phyloP scores from a whole-genome alignment of 768 basidiomycete species.

The Mycena chlorophos region DNA sequence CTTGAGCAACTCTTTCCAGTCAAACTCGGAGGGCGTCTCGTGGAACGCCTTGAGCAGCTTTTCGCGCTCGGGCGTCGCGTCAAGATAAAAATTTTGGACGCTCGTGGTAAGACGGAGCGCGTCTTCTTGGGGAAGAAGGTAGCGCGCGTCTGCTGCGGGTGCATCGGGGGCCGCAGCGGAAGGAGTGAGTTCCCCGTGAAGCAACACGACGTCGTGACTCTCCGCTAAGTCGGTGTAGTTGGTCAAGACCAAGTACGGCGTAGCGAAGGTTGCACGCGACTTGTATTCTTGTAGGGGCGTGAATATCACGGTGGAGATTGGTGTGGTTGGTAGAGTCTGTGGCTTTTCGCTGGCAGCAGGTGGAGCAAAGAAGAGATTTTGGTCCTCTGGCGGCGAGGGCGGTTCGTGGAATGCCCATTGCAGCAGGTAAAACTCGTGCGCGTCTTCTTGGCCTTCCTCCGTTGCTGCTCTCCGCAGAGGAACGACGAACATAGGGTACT shows the following conservation, averaged over 20 bases:
- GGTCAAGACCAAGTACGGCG: conserved; percentile 87
- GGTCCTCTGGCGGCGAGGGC: conserved; percentile 44
- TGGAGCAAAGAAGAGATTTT: conserved; percentile 51
- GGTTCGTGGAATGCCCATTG: conserved; percentile 87
- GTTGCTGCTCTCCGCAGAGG: conserved; percentile 63
- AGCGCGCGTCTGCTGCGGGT: not conserved
- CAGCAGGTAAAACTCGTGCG: conserved; percentile 81
- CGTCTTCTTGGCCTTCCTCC: conserved; percentile 38
- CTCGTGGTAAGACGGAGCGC: not conserved
- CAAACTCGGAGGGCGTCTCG: conserved; percentile 74
- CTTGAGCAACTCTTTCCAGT: conserved; percentile 78
- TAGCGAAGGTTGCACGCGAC: conserved; percentile 76
- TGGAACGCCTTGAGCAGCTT: conserved; percentile 71
- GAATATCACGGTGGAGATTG: conserved; percentile 79
- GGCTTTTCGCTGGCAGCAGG: conserved; percentile 26
- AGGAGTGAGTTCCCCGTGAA: conserved; percentile 90
- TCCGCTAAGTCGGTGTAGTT: conserved; percentile 86
- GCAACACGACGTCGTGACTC: conserved; percentile 79
- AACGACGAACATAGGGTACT: conserved; percentile 78
- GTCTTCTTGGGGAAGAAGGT: not conserved
- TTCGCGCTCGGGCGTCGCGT: conserved; percentile 37
- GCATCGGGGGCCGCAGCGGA: conserved; percentile 28
- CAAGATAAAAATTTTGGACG: not conserved
- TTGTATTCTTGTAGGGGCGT: conserved; percentile 96
- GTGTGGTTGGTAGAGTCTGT: conserved; percentile 42